Base-by-base conservation (phyloP, 208 protist genomes). In the Crithidia mellificae region DNA sequence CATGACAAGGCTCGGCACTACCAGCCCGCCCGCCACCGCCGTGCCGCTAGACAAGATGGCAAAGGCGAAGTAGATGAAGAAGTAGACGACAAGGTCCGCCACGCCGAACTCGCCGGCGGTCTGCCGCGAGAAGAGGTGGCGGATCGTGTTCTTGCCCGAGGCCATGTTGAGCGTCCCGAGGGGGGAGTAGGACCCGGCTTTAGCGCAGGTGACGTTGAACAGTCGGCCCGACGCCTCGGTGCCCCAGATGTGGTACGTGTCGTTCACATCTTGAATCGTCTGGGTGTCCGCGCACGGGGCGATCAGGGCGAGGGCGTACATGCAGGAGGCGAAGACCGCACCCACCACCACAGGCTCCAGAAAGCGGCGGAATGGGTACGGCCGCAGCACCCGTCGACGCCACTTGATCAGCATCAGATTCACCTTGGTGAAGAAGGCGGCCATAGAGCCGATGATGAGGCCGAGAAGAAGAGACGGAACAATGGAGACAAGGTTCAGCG, bases 1-100 rank as follows among this genome's bases (percentile, higher is more conserved):
- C 54, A 97, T 91, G 19, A 96, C 80, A 29, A 98, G 81, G 55
- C 90, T 96, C 22, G 93, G 93, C 19, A 98, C 84, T 20, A 97
- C 91, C 5, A 97, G 76, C 2, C 95, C 95, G 36, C 85, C 83
- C 25, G 93, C 90, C n/a, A 98, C 67, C 27, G 85, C 67, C 57
- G 71, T 83, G n/a, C 95, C 95, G 63, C 74, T 85, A 15, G 85
- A 78, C 64, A 83, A 55, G 34, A 82, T 91, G 8, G 91, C 80
- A 62, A 93, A 94, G 50, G 74, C 32, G 34, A 87, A 92, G 80
- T 97, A 96, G 27, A 96, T 30, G 30, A 93, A 4, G 36, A 95
- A 83, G 68, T 92, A 94, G 17, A 94, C 3, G 30, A 92, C 30
- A 38, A 98, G 77, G 25, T 85, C 75, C 15, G 64, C 50, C 25